Conservation (phyloP, 2,329 filamentous ascomycete genomes). For the Phialophora expanda region DNA sequence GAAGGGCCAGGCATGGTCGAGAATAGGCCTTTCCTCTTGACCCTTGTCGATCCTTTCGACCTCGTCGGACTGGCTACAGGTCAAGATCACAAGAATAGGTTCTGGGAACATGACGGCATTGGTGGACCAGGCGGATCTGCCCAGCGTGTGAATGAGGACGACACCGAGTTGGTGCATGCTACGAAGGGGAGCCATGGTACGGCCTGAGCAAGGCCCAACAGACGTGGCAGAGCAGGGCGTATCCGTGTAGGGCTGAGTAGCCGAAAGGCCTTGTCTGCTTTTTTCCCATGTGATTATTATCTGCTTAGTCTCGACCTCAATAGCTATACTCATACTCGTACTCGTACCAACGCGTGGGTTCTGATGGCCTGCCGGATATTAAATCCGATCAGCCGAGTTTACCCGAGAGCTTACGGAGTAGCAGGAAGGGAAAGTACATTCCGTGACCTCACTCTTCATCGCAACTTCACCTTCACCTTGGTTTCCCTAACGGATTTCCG, state of each 20-base stretch:
- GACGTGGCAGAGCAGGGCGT: neutral
- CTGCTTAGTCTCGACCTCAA: neutral
- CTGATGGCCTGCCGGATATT: neutral
- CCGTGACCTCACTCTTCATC: neutral
- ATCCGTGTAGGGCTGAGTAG: neutral
- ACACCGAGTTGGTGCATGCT: neutral
- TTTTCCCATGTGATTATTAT: neutral
- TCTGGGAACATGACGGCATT: slow-evolving; percentile 47
- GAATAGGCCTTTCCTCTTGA: slow-evolving; percentile 52
- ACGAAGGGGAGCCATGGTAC: neutral
- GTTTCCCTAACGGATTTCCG: neutral
- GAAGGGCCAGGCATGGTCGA: slow-evolving; percentile 58
- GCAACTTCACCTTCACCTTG: neutral
- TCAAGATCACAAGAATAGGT: slow-evolving; percentile 47
- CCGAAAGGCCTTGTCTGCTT: neutral
- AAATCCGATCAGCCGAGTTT: neutral
- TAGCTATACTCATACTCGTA: too few species aligned
- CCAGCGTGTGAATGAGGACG: neutral
- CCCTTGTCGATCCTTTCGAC: slow-evolving; percentile 53
- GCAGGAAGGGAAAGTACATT: neutral
- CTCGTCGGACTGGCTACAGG: slow-evolving; percentile 46
- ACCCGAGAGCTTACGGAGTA: neutral
- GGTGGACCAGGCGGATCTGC: slow-evolving; percentile 26
- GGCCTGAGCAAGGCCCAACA: neutral
- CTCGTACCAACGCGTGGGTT: neutral